Evolutionary conservation across 2,329 filamentous ascomycete genomes (phyloP).

Genomic region (Penicillium fuscoglaucum): DNA sequence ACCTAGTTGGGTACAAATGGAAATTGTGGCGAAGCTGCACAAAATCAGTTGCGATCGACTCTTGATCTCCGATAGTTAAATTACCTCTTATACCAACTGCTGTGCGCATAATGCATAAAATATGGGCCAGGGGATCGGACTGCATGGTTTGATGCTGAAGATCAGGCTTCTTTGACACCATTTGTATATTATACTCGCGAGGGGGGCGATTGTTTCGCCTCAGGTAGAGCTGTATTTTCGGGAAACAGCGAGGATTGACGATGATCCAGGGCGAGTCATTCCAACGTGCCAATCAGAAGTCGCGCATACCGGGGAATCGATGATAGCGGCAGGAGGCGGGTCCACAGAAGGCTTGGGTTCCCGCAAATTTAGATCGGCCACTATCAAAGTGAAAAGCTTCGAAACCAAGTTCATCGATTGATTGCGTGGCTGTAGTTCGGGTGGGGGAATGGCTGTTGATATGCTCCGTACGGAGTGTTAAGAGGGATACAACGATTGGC

Average conservation of each 20-base stretch:
- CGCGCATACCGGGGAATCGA: conserved; percentile 22
- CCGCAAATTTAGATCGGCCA: conserved; percentile 31
- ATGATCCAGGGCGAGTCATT: conserved; percentile 21
- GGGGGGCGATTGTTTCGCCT: conserved; percentile 6
- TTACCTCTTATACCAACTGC: background rate
- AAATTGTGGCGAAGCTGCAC: background rate
- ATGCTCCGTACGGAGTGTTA: background rate
- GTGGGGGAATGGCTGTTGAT: background rate
- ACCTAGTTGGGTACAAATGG: background rate
- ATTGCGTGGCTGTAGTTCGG: background rate
- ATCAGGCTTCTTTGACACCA: background rate
- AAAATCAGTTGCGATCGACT: background rate
- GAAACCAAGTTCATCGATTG: conserved; percentile 3
- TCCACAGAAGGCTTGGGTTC: conserved; percentile 26
- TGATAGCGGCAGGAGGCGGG: conserved; percentile 29
- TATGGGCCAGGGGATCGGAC: background rate
- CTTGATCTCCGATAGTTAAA: background rate
- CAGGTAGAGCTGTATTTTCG: conserved; percentile 2
- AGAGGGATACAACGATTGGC: background rate
- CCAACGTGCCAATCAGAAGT: conserved; percentile 26
- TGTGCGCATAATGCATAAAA: background rate
- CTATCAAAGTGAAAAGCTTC: conserved; percentile 15
- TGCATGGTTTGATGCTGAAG: background rate
- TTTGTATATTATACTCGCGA: conserved; percentile 1
- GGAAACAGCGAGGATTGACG: conserved; percentile 13